These are phyloP conservation scores for Schrenkiella parvula DNA, from an alignment of 345 rosid species.

Conservation along the genomic window DNA sequence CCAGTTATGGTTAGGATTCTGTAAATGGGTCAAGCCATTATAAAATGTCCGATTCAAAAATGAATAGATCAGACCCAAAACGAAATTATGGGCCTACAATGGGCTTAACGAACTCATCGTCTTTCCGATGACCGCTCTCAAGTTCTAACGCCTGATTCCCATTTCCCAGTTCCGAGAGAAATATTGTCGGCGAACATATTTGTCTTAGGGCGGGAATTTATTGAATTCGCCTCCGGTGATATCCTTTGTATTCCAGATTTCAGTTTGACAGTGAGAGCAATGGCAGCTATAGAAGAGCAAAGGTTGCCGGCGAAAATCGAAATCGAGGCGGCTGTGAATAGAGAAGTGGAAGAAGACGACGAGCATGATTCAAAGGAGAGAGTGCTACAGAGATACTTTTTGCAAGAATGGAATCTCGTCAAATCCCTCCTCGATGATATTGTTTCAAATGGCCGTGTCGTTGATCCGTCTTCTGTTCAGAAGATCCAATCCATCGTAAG, in stretches of 20 bases:
- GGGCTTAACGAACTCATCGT: not conserved
- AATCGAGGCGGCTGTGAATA: not conserved
- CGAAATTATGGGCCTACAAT: not conserved
- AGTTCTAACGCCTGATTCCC: not conserved
- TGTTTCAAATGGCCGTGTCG: constrained; percentile 55
- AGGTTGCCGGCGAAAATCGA: constrained; percentile 15
- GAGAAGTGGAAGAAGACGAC: constrained; percentile 59
- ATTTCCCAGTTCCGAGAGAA: not conserved
- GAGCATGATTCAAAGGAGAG: constrained; percentile 72
- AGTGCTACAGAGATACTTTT: constrained; percentile 72
- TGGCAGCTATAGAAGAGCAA: constrained; percentile 33
- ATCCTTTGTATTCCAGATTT: not conserved
- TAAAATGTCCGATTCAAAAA: not conserved
- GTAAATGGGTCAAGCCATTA: not conserved
- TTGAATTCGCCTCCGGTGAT: not conserved
- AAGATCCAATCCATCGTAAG: constrained; percentile 81
- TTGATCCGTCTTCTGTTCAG: constrained; percentile 57
- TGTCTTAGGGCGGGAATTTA: constrained; percentile 12
- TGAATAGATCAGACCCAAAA: not conserved
- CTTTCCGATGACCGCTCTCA: constrained; percentile 1
- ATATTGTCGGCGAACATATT: constrained; percentile 13
- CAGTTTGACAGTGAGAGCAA: constrained; percentile 2
- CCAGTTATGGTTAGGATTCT: not conserved
- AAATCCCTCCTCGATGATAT: constrained; percentile 68
- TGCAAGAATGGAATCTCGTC: constrained; percentile 82